phyloP scores from a whole-genome alignment of 108 stramenopile genomes.

The Skeletonema grethae region DNA sequence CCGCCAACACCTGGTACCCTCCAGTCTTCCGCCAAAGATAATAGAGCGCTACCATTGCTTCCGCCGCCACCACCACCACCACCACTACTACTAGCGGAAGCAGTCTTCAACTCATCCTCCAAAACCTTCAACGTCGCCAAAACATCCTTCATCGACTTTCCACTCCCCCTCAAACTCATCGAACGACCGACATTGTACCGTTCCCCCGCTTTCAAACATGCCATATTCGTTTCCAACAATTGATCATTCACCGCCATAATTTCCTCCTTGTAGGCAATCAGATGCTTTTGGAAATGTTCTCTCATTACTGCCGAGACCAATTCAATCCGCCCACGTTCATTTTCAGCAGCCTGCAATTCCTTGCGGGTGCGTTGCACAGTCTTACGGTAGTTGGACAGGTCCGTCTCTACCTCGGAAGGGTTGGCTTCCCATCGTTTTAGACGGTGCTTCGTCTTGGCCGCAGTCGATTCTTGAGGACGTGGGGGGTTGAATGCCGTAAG shows the following conservation, averaged over 20 bases:
- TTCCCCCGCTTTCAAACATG: constrained; percentile 70
- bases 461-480: constrained; percentile 83
- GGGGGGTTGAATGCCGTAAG: constrained; percentile 84
- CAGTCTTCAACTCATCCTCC: constrained; percentile 50
- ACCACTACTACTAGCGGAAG: constrained; percentile 9
- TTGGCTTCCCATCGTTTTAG: constrained; percentile 82
- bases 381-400: constrained; percentile 75
- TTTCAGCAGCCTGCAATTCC: constrained; percentile 63
- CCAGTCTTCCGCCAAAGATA: constrained; percentile 24
- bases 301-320: constrained; percentile 61
- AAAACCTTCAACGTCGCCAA: constrained; percentile 54
- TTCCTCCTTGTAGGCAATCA: constrained; percentile 61
- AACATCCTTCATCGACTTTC: constrained; percentile 69
- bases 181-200: constrained; percentile 44
- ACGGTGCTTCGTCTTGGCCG: constrained; percentile 77
- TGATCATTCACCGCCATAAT: constrained; percentile 53
- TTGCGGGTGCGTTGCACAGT: constrained; percentile 76
- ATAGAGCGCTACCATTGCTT: constrained; percentile 6
- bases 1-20: constrained; percentile 65
- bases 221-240: constrained; percentile 41
- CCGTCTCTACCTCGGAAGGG: constrained; percentile 76
- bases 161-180: constrained; percentile 19
- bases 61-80: constrained; percentile 19
- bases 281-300: constrained; percentile 63
- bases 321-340: constrained; percentile 64